Evolutionary conservation across 2,329 filamentous ascomycete genomes (phyloP), one percentile per base, ranked within the genome.

Genomic region (Tolypocladium pustulatum): DNA sequence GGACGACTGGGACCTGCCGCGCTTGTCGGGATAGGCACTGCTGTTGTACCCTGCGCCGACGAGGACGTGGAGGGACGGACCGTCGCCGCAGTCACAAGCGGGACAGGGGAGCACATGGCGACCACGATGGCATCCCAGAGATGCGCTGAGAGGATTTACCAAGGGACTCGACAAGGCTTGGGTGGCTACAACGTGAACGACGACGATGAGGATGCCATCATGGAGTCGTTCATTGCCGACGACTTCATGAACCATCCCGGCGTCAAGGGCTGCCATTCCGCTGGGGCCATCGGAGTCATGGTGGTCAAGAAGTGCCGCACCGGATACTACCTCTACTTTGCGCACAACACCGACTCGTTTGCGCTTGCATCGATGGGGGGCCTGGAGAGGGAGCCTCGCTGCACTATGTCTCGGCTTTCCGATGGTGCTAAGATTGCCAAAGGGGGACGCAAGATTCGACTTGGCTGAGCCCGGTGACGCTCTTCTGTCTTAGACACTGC

Each of bases 51-150:
- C 1, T 78, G 80, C 32, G 85, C 91, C 61, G 77, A 82, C 2
- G 80, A 83, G 36, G 92, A 97, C 67, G 76, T 82, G 8, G 84
- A 90, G 2, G 77, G 80, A 53, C 81, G 85, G 9, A 84, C 82
- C 53, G 90, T 96, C 34, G 93, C 91, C 36, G 86, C 87, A 32
- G 91, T 97, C 27, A 95, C 91, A 43, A 96, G 91, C 69, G 94
- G 94, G 34, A 99, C 94, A 3, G 94, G 94, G 54, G 94, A 99
- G 74, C 94, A 99, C 70, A 99, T 99, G 89, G 90, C 91, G 40
- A 97, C 93, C 0, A 95, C 92, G 0, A 88, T 95, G 81, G 93
- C 94, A 13, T 92, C 94, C 8, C 86, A 88, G 60, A 87, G 88
- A 58, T 96, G 91, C 69, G 91, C 92, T 0, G 89, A 93, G 63